Evolutionary conservation across 2,329 filamentous ascomycete species (phyloP), one percentile per base, ranked within the genome.

Genomic region (Penicillium sp.): DNA sequence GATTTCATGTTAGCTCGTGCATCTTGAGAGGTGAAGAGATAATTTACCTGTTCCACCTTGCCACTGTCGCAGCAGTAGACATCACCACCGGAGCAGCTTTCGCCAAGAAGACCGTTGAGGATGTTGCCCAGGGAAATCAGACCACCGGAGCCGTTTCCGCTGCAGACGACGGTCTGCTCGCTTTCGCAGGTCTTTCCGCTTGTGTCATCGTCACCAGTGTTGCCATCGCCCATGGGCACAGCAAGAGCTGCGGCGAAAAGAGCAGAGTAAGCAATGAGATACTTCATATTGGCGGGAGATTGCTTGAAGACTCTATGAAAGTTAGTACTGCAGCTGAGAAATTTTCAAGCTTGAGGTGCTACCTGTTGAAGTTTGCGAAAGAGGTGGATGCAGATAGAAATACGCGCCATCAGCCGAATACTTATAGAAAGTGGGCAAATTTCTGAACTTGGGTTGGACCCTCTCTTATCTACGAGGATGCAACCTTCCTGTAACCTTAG

Each of bases 101-200:
- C 42, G n/a, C 57, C 57, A 7, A 59, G 54, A 16, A 48, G 46
- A 47, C 57, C 57, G 6, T 24, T 9, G 31, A 46, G 43, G n/a
- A 59, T 6, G 47, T 59, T 59, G 18, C 57, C 57, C 38, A 59
- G 42, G 28, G 57, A 48, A 2, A 59, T 24, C 9, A 57, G 36
- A 41, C 54, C 54, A 10, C 44, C 57, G 23, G 51, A 49, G 13
- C 54, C 57, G 38, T 57, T 53, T 8, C 33, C 46, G 13, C 21
- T 28, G 51, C 57, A 59, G 39, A 59, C 57, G 12, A 57, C 47
- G 7, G 23, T 46, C 44, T 57, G 49, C 29, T 44, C 36, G 24
- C 21, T 49, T 8, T 41, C 26, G 46, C 52, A 51, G 26, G 26
- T n/a, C 26, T 29, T 29, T 2, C 16, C 45, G n/a, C 43, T 38